A percentile compares a stretch with the other conserved stretches of the same genome.
Evolutionary conservation across 1,284 basidiomycete genomes (phyloP).

Genomic region (Apiotrichum siamense): DNA sequence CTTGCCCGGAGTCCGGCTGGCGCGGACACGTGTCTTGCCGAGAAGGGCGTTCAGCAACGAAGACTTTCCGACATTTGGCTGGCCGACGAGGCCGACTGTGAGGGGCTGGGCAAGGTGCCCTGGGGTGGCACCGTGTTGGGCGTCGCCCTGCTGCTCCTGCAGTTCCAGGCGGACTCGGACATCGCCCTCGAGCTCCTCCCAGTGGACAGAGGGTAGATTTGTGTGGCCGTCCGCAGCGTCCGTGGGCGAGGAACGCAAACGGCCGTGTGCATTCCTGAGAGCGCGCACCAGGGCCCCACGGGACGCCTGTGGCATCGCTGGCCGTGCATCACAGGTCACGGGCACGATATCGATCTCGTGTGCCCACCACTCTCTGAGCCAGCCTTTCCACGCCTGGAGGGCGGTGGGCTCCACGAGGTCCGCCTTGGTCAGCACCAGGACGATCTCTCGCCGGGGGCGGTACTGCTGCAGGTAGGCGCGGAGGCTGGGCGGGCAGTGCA

Average conservation of each 20-base stretch:
- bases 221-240: constrained; percentile 52
- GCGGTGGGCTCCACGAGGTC: constrained; percentile 63
- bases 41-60: constrained; percentile 85
- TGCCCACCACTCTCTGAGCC: constrained; percentile 56
- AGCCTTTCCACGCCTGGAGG: constrained; percentile 61
- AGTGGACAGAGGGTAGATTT: too few relatives aligned
- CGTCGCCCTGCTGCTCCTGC: constrained; percentile 34
- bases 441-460: constrained; percentile 54
- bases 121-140: too few relatives aligned
- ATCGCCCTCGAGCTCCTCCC: constrained; percentile 51
- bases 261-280: constrained; percentile 61
- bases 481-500: constrained; percentile 55
- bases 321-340: constrained; percentile 58
- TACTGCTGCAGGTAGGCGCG: constrained; percentile 48
- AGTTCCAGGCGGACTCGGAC: constrained; percentile 1
- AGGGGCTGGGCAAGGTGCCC: too few relatives aligned
- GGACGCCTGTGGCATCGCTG: constrained; percentile 57
- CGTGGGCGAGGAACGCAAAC: constrained; percentile 58
- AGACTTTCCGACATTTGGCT: constrained; percentile 90
- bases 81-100: constrained; percentile 81
- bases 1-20: constrained; percentile 88
- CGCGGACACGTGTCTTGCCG: constrained; percentile 69
- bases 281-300: constrained; percentile 58
- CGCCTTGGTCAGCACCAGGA: constrained; percentile 77
- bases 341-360: constrained; percentile 54